Evolutionary conservation across 306 rosid species (phyloP).

Genomic region (Ormosia semicastrata): DNA sequence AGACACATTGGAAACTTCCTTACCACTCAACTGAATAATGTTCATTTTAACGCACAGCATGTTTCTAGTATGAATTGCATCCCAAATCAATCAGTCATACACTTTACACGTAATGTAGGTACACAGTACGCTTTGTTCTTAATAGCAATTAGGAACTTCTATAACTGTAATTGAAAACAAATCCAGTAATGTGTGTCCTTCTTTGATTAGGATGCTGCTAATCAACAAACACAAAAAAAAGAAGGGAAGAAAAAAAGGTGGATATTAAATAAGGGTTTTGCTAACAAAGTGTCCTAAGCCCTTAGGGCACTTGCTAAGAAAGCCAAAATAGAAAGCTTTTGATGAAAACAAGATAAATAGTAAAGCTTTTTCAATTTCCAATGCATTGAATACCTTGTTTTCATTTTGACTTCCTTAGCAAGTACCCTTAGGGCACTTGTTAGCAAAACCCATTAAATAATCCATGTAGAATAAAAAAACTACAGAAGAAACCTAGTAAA

Average conservation of each 20-base stretch:
- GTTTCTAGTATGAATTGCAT: conserved; percentile 20
- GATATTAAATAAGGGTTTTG: neutral
- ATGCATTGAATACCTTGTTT: too few species aligned
- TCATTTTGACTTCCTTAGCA: too few species aligned
- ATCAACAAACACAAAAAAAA: conserved; percentile 11
- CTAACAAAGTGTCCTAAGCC: too few species aligned
- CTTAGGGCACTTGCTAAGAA: too few species aligned
- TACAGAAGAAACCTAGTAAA: conserved; percentile 12
- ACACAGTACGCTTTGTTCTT: neutral
- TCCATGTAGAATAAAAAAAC: neutral
- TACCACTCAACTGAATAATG: neutral
- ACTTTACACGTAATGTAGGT: neutral
- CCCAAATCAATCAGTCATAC: conserved; percentile 1
- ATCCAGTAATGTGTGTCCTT: conserved; percentile 3
- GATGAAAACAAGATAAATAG: too few species aligned
- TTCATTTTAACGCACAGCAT: neutral
- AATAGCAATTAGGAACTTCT: conserved; percentile 16
- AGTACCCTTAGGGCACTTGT: too few species aligned
- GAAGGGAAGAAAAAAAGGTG: neutral
- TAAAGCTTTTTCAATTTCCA: too few species aligned
- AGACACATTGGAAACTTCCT: neutral
- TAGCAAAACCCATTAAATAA: neutral
- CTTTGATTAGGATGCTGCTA: conserved; percentile 14
- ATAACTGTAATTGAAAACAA: conserved; percentile 4
- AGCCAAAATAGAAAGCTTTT: too few species aligned